These are phyloP conservation scores for Vitis hybrid DNA, from an alignment of 177 flowering plant species.

Conservation along the genomic window DNA sequence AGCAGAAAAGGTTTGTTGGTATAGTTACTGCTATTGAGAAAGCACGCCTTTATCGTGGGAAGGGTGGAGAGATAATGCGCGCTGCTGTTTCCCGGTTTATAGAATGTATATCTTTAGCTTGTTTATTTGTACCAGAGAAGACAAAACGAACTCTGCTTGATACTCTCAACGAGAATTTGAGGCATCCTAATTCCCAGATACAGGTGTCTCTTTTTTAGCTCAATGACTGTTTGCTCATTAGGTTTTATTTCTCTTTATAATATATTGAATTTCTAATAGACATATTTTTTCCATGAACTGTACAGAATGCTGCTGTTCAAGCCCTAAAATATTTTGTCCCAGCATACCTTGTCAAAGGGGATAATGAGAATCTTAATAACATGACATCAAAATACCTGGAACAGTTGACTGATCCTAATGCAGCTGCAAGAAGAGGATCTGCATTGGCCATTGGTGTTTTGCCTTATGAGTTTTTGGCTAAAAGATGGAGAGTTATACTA, in stretches of 20 bases:
- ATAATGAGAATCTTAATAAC: slow-evolving; percentile 28
- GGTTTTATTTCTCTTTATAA: not conserved
- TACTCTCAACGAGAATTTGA: slow-evolving; percentile 78
- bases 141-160: slow-evolving; percentile 67
- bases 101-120: slow-evolving; percentile 64
- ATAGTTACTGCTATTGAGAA: slow-evolving; percentile 95
- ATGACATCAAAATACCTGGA: slow-evolving; percentile 58
- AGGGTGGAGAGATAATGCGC: slow-evolving; percentile 99
- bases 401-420: slow-evolving; percentile 75
- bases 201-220: slow-evolving; percentile 49
- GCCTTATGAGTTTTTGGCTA: slow-evolving; percentile 62
- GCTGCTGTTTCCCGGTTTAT: slow-evolving; percentile 87
- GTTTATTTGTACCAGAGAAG: slow-evolving; percentile 51
- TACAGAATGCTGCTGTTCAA: slow-evolving; percentile 82
- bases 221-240: slow-evolving; percentile 2
- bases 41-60: slow-evolving; percentile 97
- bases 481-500: slow-evolving; percentile 65
- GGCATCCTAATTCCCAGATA: slow-evolving; percentile 93
- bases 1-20: slow-evolving; percentile 66
- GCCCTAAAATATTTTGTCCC: slow-evolving; percentile 69
- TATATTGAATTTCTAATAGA: slow-evolving; percentile 1
- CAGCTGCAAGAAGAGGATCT: slow-evolving; percentile 88
- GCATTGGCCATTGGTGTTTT: slow-evolving; percentile 85
- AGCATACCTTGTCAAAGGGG: slow-evolving; percentile 43
- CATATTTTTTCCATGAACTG: not conserved